These are phyloP conservation scores for Epichloe glyceriae DNA, from an alignment of 2,329 filamentous ascomycete species.

Conservation along the genomic window DNA sequence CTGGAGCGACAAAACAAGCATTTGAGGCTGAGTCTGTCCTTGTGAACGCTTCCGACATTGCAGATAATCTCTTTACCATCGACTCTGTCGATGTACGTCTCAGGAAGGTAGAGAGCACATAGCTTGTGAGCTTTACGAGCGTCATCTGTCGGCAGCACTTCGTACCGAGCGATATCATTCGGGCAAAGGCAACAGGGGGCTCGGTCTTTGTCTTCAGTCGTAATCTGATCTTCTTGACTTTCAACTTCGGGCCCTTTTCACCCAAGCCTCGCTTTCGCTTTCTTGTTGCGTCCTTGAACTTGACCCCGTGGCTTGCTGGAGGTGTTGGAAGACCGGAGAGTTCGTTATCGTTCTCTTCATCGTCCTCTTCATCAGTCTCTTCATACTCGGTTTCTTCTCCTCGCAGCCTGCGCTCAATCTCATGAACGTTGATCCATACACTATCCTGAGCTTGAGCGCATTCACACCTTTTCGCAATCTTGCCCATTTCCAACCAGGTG, in stretches of 20 bases:
- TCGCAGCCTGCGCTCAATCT: conserved; percentile 86
- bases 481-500: conserved; percentile 87
- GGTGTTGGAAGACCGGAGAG: conserved; percentile 65
- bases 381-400: conserved; percentile 81
- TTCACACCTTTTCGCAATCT: conserved; percentile 91
- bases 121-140: conserved; percentile 76
- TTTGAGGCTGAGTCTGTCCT: conserved; percentile 79
- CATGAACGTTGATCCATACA: conserved; percentile 94
- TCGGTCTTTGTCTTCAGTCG: conserved; percentile 57
- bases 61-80: conserved; percentile 61
- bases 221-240: conserved; percentile 70
- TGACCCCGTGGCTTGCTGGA: conserved; percentile 59
- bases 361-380: conserved; percentile 53
- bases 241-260: conserved; percentile 31
- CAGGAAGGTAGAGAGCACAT: conserved; percentile 82
- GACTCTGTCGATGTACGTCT: conserved; percentile 70
- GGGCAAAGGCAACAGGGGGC: conserved; percentile 87
- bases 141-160: conserved; percentile 77
- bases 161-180: conserved; percentile 70
- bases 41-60: conserved; percentile 70
- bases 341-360: conserved; percentile 48
- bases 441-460: conserved; percentile 92
- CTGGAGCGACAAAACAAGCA: conserved; percentile 92
- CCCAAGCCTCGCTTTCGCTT: conserved; percentile 43
- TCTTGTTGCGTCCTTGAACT: conserved; percentile 42